Percentiles rank a stretch among this genome's conserved stretches.
Evolutionary conservation across 306 rosid genomes (phyloP).

Genomic region (Albizia julibrissin): DNA sequence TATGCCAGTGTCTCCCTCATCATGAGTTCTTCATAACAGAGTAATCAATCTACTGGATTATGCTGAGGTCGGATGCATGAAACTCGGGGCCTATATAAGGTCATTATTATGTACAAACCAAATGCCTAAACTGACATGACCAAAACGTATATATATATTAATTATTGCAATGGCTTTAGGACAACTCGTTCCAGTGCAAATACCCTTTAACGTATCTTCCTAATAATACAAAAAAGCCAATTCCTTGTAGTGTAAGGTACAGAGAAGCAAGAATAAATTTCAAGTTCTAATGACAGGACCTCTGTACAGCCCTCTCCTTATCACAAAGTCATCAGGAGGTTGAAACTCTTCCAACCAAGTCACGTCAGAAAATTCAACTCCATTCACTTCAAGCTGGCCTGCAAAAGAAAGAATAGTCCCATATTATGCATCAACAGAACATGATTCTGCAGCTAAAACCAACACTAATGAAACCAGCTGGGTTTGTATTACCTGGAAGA

Average conservation of each 20-base stretch:
- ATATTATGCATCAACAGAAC: neutral
- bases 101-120: conserved; percentile 64
- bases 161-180: conserved; percentile 50
- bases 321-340: conserved; percentile 91
- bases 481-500: conserved; percentile 63
- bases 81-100: conserved; percentile 36
- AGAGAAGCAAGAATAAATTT: conserved; percentile 40
- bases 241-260: conserved; percentile 38
- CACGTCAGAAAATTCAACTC: conserved; percentile 55
- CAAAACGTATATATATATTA: conserved; percentile 35
- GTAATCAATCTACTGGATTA: conserved; percentile 34
- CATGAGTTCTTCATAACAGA: conserved; percentile 14
- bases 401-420: conserved; percentile 21
- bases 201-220: conserved; percentile 49
- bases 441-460: neutral
- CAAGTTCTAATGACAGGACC: conserved; percentile 91
- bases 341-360: conserved; percentile 90
- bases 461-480: neutral
- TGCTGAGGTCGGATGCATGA: conserved; percentile 40
- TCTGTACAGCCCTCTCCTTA: conserved; percentile 83
- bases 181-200: conserved; percentile 42
- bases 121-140: conserved; percentile 45
- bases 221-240: conserved; percentile 37
- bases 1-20: conserved; percentile 9
- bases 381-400: conserved; percentile 59